Base-by-base conservation (phyloP, 192 early-diverging fungal species). In the Backusella australiensis region DNA sequence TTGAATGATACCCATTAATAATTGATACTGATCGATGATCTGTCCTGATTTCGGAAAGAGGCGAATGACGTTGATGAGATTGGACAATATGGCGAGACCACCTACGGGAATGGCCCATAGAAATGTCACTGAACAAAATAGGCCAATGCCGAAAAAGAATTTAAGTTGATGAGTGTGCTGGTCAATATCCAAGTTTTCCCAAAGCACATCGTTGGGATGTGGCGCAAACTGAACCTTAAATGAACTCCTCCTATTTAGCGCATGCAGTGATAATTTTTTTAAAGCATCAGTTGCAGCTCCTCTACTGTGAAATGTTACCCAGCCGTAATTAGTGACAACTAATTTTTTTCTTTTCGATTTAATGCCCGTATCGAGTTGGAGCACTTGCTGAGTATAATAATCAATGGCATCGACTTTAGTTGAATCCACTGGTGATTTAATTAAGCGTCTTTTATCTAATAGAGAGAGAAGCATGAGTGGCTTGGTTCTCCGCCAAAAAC, bases 161-260 rank as follows among this genome's bases (percentile, higher is more conserved):
- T 82, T 84, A 8, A 85, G 69, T 42, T 83, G 81, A 41, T 86
- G 85, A 9, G 84, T 79, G 52, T 78, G 59, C 23, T 83, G 82
- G 21, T 86, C 81, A 79, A 89, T 83, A 42, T 85, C 81, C 36
- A 89, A 84, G 71, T 94, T 94, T 65, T 80, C 82, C 93, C 93
- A 94, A 72, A 94, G 90, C 9, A 94, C 84, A 81, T 94, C 93
- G 66, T 88, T 84, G 49, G 93, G 90, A 32, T 85, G 83, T 44
- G 93, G 93, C 12, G 93, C 87, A 67, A 90, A 73, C 29, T 77
- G 74, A 6, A 84, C 46, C 41, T 71, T 71, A 32, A 46, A 14
- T 39, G 70, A 3, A 49, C 17, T 15, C 26, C 17, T 32, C 26
- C 8, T 32, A 49, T 41, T 32, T 71, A 29, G 41, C 15, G 23